Conservation (phyloP, 192 early-diverging fungal genomes). For the Allomyces javanicus region DNA sequence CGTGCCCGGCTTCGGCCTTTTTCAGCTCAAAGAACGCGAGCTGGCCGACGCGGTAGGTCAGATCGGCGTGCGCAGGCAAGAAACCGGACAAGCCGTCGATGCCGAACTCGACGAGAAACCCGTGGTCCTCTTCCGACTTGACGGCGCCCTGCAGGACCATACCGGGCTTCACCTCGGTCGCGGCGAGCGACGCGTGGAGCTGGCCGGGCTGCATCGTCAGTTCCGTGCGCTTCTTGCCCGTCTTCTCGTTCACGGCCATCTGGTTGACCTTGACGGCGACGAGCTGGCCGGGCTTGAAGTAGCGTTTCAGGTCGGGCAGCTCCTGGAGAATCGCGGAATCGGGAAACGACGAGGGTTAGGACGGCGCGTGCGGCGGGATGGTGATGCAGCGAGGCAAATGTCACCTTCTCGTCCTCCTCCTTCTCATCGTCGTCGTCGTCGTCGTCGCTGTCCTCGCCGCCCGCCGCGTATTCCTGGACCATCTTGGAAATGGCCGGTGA, state of each 20-base stretch:
- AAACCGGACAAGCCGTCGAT: conserved; percentile 51
- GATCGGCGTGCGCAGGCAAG: conserved; percentile 44
- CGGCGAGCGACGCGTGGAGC: neutral
- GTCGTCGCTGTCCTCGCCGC: neutral
- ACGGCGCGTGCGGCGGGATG: too few species aligned
- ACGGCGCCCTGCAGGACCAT: conserved; percentile 42
- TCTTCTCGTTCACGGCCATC: neutral
- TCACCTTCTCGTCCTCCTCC: too few species aligned
- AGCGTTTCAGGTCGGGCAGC: neutral
- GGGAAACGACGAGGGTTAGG: too few species aligned
- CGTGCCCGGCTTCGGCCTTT: neutral
- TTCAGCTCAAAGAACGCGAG: too few species aligned
- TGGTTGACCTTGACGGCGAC: neutral
- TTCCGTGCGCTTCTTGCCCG: neutral
- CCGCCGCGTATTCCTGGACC: neutral
- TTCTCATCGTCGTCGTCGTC: neutral
- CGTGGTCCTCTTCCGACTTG: conserved; percentile 77
- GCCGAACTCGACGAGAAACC: conserved; percentile 8
- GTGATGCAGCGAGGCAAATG: too few species aligned
- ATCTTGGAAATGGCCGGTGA: neutral
- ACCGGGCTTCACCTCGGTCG: neutral
- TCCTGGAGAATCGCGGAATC: neutral
- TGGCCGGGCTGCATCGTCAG: neutral
- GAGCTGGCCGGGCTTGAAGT: neutral
- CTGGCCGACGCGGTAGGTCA: conserved; percentile 17